Conservation (phyloP, 306 rosid genomes). For the Lithocarpus polystachyus region DNA sequence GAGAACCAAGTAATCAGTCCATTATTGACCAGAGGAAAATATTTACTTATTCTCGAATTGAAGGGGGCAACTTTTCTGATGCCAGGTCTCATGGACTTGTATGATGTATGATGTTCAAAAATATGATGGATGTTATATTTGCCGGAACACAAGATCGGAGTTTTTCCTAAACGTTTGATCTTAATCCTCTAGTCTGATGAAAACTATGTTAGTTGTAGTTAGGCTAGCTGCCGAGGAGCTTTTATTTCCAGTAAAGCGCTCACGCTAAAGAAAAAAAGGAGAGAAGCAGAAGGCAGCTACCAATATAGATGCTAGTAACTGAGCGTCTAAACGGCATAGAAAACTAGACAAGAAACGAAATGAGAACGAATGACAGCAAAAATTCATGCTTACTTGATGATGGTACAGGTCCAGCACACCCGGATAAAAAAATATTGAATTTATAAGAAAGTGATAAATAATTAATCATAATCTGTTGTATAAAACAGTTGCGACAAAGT, state of each 20-base stretch:
- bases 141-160: not conserved
- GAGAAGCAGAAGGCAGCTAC: too few species aligned
- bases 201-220: not conserved
- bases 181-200: not conserved
- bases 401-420: conserved; percentile 8
- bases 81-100: not conserved
- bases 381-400: conserved; percentile 17
- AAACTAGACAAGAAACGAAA: not conserved
- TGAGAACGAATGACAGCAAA: not conserved
- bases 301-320: not conserved
- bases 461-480: too few species aligned
- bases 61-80: not conserved
- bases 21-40: not conserved
- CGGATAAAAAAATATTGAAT: not conserved
- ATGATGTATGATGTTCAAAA: too few species aligned
- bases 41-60: too few species aligned
- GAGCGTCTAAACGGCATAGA: not conserved
- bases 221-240: too few species aligned
- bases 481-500: too few species aligned
- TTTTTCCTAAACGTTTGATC: not conserved
- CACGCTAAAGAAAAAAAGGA: not conserved
- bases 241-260: not conserved
- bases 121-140: not conserved
- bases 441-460: too few species aligned
- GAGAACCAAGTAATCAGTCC: not conserved